phyloP scores from a whole-genome alignment of 306 rosid species.

The Gastrolobium villosum region DNA sequence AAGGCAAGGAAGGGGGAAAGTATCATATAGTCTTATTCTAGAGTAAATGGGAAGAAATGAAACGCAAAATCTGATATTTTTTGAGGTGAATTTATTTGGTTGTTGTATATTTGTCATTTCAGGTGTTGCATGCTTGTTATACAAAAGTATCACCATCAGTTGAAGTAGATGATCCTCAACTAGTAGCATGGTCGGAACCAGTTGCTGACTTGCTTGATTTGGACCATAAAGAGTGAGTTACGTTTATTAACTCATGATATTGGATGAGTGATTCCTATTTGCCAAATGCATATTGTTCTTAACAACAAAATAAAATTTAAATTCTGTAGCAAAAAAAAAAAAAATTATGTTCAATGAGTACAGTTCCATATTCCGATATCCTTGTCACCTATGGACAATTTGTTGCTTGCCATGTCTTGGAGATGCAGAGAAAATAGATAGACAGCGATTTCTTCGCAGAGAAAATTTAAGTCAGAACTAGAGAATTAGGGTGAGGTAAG shows the following conservation, averaged over 20 bases:
- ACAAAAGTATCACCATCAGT: constrained; percentile 80
- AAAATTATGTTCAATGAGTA: too few species aligned
- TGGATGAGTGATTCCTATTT: constrained; percentile 5
- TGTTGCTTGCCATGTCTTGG: not conserved
- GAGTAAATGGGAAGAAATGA: too few species aligned
- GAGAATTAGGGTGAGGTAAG: not conserved
- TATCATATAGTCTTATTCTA: too few species aligned
- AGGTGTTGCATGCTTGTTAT: constrained; percentile 96
- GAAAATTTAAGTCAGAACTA: not conserved
- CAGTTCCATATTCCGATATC: too few species aligned
- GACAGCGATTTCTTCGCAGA: not conserved
- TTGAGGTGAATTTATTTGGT: not conserved
- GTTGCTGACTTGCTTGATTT: constrained; percentile 83
- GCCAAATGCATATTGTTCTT: constrained; percentile 15
- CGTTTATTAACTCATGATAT: not conserved
- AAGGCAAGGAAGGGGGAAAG: too few species aligned
- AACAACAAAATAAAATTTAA: not conserved
- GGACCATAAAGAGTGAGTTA: constrained; percentile 83
- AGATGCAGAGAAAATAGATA: not conserved
- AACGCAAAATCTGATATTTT: not conserved
- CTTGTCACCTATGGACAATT: too few species aligned
- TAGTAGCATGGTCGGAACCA: constrained; percentile 81
- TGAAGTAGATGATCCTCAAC: constrained; percentile 85
- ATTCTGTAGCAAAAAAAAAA: too few species aligned
- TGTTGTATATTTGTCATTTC: constrained; percentile 25